Base-by-base conservation (phyloP, 441 rosid genomes). In the Brassica hybrid region DNA sequence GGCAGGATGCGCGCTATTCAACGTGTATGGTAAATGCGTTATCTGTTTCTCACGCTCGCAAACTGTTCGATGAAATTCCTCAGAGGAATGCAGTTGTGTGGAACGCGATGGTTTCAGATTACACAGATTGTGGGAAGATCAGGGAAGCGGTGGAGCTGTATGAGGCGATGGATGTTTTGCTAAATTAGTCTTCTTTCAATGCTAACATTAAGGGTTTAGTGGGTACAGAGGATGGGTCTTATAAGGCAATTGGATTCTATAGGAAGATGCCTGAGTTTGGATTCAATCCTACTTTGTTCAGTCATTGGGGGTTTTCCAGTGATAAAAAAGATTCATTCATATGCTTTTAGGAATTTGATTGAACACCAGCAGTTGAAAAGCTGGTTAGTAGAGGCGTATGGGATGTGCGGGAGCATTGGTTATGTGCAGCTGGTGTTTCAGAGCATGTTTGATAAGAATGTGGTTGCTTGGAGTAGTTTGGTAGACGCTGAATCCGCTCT, bases 41-140 rank as follows among this genome's bases (percentile, higher is more conserved):
- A 21, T 82, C 82, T 9, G 66, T 88, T 32, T 74, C 73, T 6
- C 41, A 73, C 23, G 96, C 91, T 1, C 83, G 83, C 50, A 81
- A 82, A 41, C 71, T 89, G 91, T 89, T 89, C 84, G 89, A 87
- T 41, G 94, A 91, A 88, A 87, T 87, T 81, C 82, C 89, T 83
- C 74, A 56, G 0, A 83, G 88, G 69, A 88, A 79, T 30, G 82
- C 84, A 7, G 87, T 89, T 25, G 79, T 79, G 4, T 91, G 91
- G 94, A 88, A 82, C 36, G 79, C 90, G 3, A 84, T 89, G 85
- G 79, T 89, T 54, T 87, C 92, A 5, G 81, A 86, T 32, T 87
- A 88, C 62, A 74, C 72, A 6, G 87, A 73, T 50, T 81, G 72
- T 18, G 80, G 84, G 21, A 68, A 16, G 67, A 72, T 86, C 6